These are phyloP conservation scores for Spergularia bocconei DNA, from an alignment of 148 eudicot genomes.

Conservation along the genomic window DNA sequence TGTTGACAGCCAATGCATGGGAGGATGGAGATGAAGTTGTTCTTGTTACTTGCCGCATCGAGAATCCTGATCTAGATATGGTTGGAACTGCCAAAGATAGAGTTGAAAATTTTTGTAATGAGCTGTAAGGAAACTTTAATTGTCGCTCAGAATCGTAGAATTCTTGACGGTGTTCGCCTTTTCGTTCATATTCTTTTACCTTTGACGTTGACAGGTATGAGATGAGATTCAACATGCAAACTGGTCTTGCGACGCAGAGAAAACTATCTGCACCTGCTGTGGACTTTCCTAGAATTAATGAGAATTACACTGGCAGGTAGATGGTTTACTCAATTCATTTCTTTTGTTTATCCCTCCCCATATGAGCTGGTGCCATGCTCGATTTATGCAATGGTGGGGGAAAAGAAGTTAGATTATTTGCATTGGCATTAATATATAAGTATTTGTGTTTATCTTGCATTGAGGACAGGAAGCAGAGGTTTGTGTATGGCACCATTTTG, in stretches of 20 bases:
- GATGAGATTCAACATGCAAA: slow-evolving; percentile 94
- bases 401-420: neutral
- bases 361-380: neutral
- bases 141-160: neutral
- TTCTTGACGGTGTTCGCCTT: neutral
- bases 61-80: slow-evolving; percentile 82
- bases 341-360: neutral
- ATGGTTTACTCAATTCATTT: neutral
- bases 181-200: neutral
- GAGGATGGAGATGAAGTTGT: slow-evolving; percentile 98
- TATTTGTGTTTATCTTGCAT: neutral
- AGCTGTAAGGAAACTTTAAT: slow-evolving; percentile 58
- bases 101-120: slow-evolving; percentile 63
- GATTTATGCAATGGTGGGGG: neutral
- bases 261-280: slow-evolving; percentile 80
- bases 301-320: slow-evolving; percentile 87
- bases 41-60: slow-evolving; percentile 71
- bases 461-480: slow-evolving; percentile 67
- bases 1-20: slow-evolving; percentile 79
- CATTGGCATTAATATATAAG: neutral
- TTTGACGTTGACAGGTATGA: slow-evolving; percentile 56
- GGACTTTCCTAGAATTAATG: slow-evolving; percentile 91
- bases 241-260: slow-evolving; percentile 72
- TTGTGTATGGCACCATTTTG: slow-evolving; percentile 70
- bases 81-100: slow-evolving; percentile 52